Conservation (phyloP, 768 basidiomycete genomes). For the Heimioporus sp. region DNA sequence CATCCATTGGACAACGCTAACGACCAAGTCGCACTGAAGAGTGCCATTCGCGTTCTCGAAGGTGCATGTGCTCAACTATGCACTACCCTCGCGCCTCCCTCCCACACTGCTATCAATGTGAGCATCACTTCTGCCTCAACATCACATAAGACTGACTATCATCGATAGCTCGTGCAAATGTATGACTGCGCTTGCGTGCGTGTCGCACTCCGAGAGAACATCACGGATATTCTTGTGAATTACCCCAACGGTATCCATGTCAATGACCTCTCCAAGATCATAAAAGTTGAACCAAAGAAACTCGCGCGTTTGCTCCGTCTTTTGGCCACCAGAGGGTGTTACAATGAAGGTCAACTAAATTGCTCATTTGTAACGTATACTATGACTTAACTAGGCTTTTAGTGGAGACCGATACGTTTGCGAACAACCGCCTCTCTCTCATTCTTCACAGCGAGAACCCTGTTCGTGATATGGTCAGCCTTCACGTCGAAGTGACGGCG, state of each 20-base stretch:
- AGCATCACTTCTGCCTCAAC: neutral
- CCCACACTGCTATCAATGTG: constrained; percentile 33
- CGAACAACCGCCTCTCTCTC: constrained; percentile 35
- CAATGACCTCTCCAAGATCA: constrained; percentile 22
- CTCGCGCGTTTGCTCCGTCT: constrained; percentile 31
- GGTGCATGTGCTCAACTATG: constrained; percentile 39
- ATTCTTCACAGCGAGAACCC: constrained; percentile 24
- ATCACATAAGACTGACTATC: neutral
- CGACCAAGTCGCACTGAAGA: constrained; percentile 23
- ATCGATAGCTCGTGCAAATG: constrained; percentile 21
- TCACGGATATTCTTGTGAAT: constrained; percentile 27
- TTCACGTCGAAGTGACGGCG: constrained; percentile 16
- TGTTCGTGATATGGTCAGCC: constrained; percentile 15
- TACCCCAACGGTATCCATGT: constrained; percentile 32
- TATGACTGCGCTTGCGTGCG: constrained; percentile 30
- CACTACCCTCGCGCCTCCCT: constrained; percentile 34
- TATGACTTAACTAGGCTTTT: neutral
- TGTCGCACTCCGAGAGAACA: constrained; percentile 25
- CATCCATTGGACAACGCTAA: constrained; percentile 35
- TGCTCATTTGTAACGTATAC: neutral
- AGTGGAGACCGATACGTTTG: constrained; percentile 32
- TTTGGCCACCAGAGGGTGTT: constrained; percentile 29
- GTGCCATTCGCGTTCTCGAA: constrained; percentile 28
- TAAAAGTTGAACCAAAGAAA: constrained; percentile 24
- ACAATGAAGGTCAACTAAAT: constrained; percentile 28